phyloP scores from a whole-genome alignment of 495 filamentous ascomycete genomes.

The Lindgomyces ingoldianus region DNA sequence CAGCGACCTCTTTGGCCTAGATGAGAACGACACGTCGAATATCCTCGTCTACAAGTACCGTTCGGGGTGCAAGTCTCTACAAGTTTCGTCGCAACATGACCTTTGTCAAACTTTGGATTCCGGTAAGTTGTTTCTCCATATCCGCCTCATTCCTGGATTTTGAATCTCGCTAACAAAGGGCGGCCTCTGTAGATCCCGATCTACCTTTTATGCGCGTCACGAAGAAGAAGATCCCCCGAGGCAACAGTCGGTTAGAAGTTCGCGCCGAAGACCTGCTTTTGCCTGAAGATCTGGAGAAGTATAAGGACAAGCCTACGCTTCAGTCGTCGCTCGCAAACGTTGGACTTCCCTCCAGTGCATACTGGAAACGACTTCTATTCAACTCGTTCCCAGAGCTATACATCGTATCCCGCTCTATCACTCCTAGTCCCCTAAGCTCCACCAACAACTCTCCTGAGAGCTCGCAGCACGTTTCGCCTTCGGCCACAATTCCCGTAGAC shows the following conservation, averaged over 20 bases:
- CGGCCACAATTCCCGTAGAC: slow-evolving; percentile 31
- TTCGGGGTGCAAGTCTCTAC: slow-evolving; percentile 32
- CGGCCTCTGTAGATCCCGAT: slow-evolving; percentile 37
- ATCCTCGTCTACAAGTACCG: slow-evolving; percentile 45
- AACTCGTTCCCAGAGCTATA: slow-evolving; percentile 45
- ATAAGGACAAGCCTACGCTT: slow-evolving; percentile 42
- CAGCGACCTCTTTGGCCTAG: slow-evolving; percentile 38
- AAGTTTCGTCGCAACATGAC: slow-evolving; percentile 42
- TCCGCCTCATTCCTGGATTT: slow-evolving; percentile 5
- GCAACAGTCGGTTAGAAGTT: slow-evolving; percentile 43
- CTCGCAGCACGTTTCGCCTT: slow-evolving; percentile 37
- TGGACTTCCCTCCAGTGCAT: slow-evolving; percentile 42
- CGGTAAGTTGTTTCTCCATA: slow-evolving; percentile 32
- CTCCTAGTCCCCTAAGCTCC: slow-evolving; percentile 34
- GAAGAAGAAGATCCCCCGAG: slow-evolving; percentile 43
- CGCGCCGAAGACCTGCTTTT: slow-evolving; percentile 44
- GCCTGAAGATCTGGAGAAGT: slow-evolving; percentile 39
- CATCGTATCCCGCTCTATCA: slow-evolving; percentile 38
- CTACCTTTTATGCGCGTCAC: slow-evolving; percentile 40
- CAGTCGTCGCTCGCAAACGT: slow-evolving; percentile 44
- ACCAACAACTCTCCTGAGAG: slow-evolving; percentile 35
- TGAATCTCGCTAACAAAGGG: slow-evolving; percentile 19
- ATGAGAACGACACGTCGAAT: slow-evolving; percentile 39
- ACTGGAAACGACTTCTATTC: slow-evolving; percentile 43
- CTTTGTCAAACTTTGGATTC: slow-evolving; percentile 42